Evolutionary conservation across 1,284 basidiomycete genomes (phyloP), one percentile per base, ranked within the genome.

Genomic region (Cyathus pygmaeus): DNA sequence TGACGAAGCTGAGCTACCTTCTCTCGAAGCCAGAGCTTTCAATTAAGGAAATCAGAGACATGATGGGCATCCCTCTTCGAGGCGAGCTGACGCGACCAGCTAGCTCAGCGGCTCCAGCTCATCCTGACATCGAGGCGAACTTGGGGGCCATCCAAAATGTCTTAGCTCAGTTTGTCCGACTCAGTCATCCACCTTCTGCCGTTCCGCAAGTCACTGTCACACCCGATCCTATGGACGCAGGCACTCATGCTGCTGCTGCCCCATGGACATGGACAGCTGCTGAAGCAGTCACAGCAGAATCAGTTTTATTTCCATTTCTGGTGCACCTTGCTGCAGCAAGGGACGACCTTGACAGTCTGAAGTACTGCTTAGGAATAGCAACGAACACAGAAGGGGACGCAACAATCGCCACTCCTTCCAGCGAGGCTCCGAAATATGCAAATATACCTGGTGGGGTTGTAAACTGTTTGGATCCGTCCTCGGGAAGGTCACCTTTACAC

Each of bases 1-100:
- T 97, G 33, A 87, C 94, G 13, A 98, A 98, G 78, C 84, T 98
- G 10, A 87, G 91, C 50, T 98, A 98, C 69, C 85, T 98, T 9
- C 85, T 98, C 31, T 94, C 93, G 5, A 97, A 98, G 73, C 82
- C 89, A 1, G 92, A 94, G 66, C 83, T 97, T 2, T 83, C 87
- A 1, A 72, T 84, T 1, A 74, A 81, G 19, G 87, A 94, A 76
- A 87, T 97, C 57, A 88, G 94, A 58, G 81, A 88, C 53, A 83
- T 97, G n/a, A 88, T 98, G 66, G 83, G 87, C 10, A 87, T 85
- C 47, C 91, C 95, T 6, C 83, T 98, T 13, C 91, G 96, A 5
- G 95, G 96, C 29, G 96, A 98, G 76, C 87, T 98, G 29, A 95
- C 93, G 0, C 79, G 82, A 39, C 76, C 86, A 69, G 68, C 81